Evolutionary conservation across 768 basidiomycete species (phyloP).

Genomic region (Mycena pura): DNA sequence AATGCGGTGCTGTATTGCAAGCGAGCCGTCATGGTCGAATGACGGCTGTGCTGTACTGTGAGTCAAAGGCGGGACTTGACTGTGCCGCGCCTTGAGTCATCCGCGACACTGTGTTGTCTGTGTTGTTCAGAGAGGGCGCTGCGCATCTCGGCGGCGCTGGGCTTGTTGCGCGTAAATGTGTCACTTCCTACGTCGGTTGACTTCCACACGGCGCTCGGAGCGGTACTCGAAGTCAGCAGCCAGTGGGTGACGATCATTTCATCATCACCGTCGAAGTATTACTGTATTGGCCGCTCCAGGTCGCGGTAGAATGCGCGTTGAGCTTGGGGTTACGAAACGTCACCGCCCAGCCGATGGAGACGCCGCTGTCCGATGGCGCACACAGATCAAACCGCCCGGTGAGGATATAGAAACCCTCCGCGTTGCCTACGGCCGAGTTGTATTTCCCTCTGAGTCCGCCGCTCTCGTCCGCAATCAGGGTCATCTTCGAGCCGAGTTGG

Average conservation of each 20-base stretch:
- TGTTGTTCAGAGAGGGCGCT: no score
- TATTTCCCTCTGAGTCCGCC: not conserved
- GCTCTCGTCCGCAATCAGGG: not conserved
- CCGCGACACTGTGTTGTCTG: no score
- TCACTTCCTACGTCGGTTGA: not conserved
- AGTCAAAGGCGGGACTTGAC: no score
- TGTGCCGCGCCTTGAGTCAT: no score
- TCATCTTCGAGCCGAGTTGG: not conserved
- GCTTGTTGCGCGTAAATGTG: not conserved
- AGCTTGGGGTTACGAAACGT: not conserved
- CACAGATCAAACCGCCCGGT: not conserved
- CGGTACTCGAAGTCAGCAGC: not conserved
- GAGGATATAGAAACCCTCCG: not conserved
- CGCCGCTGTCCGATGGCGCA: not conserved
- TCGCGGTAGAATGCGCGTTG: not conserved
- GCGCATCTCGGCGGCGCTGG: not conserved
- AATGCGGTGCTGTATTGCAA: no score
- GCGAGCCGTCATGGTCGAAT: no score
- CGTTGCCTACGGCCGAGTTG: not conserved
- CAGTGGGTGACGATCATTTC: not conserved
- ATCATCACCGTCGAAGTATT: not conserved
- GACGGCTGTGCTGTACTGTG: no score
- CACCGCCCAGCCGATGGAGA: not conserved
- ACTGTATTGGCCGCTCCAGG: not conserved
- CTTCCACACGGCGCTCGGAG: not conserved